Evolutionary conservation across 345 rosid genomes (phyloP).

Genomic region (Camelina laxa): DNA sequence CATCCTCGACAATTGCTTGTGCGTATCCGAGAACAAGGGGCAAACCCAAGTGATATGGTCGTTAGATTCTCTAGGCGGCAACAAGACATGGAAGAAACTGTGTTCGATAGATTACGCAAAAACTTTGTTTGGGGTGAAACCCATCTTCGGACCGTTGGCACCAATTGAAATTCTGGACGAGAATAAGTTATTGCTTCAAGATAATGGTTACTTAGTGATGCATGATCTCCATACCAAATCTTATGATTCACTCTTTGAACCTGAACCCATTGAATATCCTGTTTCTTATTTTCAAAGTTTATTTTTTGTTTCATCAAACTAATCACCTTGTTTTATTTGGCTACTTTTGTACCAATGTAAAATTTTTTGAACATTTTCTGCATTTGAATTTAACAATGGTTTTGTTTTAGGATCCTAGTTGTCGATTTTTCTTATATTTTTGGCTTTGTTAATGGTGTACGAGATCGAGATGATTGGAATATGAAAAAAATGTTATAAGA

Average conservation of each 20-base stretch:
- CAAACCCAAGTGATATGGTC: background rate
- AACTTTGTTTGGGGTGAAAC: background rate
- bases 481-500: too few species aligned
- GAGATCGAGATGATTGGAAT: too few species aligned
- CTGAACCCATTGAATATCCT: too few species aligned
- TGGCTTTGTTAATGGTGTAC: too few species aligned
- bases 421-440: too few species aligned
- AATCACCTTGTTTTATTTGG: too few species aligned
- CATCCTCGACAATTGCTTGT: background rate
- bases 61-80: background rate
- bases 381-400: too few species aligned
- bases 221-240: slow-evolving; percentile 16
- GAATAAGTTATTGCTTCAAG: slow-evolving; percentile 4
- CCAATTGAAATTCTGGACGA: slow-evolving; percentile 3
- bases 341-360: too few species aligned
- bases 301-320: too few species aligned
- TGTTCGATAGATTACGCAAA: background rate
- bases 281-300: too few species aligned
- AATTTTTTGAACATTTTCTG: too few species aligned
- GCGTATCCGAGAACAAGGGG: background rate
- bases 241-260: background rate
- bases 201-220: background rate
- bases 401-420: too few species aligned
- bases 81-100: slow-evolving; percentile 1
- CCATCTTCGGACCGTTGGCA: background rate